Conservation (phyloP, 1,284 basidiomycete species). For the Trametes sp. region DNA sequence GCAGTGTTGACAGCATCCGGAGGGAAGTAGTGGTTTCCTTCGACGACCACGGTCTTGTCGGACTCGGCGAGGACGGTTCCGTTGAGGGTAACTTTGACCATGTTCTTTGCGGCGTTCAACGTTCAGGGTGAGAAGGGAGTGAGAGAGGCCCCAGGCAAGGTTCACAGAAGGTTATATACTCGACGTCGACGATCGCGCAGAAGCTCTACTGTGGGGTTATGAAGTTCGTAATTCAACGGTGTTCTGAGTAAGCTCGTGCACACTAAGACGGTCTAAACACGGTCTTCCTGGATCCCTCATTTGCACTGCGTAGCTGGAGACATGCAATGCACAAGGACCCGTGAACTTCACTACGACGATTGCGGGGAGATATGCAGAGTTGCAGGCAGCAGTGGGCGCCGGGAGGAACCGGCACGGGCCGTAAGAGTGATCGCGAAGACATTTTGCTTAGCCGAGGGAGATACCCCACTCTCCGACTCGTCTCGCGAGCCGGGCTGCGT, state of each 20-base stretch:
- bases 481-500: constrained; percentile 3
- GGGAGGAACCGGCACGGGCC: constrained; percentile 19
- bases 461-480: constrained; percentile 21
- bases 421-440: not conserved
- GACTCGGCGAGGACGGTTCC: constrained; percentile 64
- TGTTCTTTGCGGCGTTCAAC: constrained; percentile 30
- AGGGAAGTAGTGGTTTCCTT: constrained; percentile 76
- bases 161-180: constrained; percentile 5
- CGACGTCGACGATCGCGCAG: constrained; percentile 14
- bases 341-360: too few species aligned
- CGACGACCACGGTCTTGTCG: constrained; percentile 58
- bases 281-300: not conserved
- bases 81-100: constrained; percentile 60
- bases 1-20: constrained; percentile 54
- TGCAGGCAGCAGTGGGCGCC: too few species aligned
- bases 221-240: not conserved
- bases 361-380: too few species aligned
- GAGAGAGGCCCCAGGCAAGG: not conserved
- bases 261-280: not conserved
- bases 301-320: not conserved
- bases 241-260: constrained; percentile 5
- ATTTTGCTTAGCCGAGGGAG: constrained; percentile 16
- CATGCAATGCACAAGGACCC: too few species aligned
- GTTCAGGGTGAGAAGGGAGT: not conserved
- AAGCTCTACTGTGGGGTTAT: not conserved